Percentiles rank a stretch among this genome's conserved stretches.
phyloP scores from a whole-genome alignment of 1,139 yeast genomes.

The Yamadazyma jaroonii region DNA sequence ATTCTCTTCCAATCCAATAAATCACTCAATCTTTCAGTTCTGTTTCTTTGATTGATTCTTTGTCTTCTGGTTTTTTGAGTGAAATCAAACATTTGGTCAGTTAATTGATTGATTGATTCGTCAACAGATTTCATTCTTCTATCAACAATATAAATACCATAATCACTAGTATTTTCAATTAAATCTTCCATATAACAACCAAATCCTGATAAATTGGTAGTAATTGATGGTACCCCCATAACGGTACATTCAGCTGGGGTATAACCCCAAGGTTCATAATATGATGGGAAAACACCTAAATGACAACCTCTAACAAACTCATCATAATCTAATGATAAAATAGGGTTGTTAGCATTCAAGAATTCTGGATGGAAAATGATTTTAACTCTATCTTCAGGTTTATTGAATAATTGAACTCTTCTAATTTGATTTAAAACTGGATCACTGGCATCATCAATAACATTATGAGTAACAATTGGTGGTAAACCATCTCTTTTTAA shows the following conservation, averaged over 20 bases:
- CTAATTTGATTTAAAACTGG: constrained; percentile 92
- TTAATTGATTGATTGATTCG: constrained; percentile 88
- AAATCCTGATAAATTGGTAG: constrained; percentile 94
- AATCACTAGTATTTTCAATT: constrained; percentile 91
- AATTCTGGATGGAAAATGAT: constrained; percentile 98
- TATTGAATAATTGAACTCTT: constrained; percentile 85
- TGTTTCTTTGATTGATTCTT: constrained; percentile 95
- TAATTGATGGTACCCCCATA: constrained; percentile 98
- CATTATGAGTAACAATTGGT: constrained; percentile 97
- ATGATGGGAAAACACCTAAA: constrained; percentile 96
- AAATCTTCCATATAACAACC: constrained; percentile 99
- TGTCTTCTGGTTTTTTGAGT: constrained; percentile 90
- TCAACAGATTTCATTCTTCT: constrained; percentile 92
- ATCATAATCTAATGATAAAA: constrained; percentile 89
- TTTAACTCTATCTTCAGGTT: constrained; percentile 88
- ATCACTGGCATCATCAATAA: constrained; percentile 88
- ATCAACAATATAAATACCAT: constrained; percentile 96
- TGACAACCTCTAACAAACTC: constrained; percentile 98
- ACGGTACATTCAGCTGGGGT: constrained; percentile 99
- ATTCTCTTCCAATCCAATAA: constrained; percentile 95
- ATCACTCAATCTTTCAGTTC: constrained; percentile 93
- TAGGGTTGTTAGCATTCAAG: constrained; percentile 91
- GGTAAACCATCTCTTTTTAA: constrained; percentile 86
- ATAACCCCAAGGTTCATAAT: constrained; percentile 99
- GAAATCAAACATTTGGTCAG: constrained; percentile 87